Percentiles rank a stretch among this genome's conserved stretches.
These are phyloP conservation scores for Hypoxylon rickii DNA, from an alignment of 495 filamentous ascomycete genomes.

Conservation along the genomic window DNA sequence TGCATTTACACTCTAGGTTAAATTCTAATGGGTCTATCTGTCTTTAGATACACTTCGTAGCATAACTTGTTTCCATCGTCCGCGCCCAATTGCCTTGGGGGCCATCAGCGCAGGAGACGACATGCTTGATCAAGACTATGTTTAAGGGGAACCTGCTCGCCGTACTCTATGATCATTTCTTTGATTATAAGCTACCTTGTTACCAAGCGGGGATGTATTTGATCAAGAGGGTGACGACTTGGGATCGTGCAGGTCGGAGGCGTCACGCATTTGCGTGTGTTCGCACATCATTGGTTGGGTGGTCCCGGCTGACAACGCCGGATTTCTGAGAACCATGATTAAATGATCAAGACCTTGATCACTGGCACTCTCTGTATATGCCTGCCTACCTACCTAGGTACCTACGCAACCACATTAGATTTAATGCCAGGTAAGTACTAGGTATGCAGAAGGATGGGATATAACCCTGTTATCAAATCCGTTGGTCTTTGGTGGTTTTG, in stretches of 20 bases:
- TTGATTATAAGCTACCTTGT: background rate
- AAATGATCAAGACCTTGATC: too few species aligned
- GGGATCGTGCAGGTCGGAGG: background rate
- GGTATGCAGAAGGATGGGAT: too few species aligned
- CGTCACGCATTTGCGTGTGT: slow-evolving; percentile 1
- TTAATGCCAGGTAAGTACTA: too few species aligned
- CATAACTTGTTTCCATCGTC: too few species aligned
- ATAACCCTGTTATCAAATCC: background rate
- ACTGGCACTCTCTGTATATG: too few species aligned
- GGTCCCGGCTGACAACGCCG: background rate
- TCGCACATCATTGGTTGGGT: slow-evolving; percentile 2
- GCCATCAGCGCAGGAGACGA: background rate
- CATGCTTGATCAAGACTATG: slow-evolving; percentile 17
- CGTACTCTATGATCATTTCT: background rate
- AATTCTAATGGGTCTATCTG: slow-evolving; percentile 2
- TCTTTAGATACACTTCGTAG: too few species aligned
- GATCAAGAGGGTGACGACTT: slow-evolving; percentile 12
- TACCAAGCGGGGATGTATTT: background rate
- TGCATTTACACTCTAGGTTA: background rate
- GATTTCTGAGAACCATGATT: too few species aligned
- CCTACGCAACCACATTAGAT: too few species aligned
- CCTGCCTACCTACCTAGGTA: too few species aligned
- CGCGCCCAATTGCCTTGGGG: slow-evolving; percentile 1
- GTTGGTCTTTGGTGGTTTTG: background rate
- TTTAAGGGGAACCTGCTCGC: slow-evolving; percentile 1